phyloP scores from a whole-genome alignment of 192 early-diverging fungal genomes.

The Gonapodya prolifera region DNA sequence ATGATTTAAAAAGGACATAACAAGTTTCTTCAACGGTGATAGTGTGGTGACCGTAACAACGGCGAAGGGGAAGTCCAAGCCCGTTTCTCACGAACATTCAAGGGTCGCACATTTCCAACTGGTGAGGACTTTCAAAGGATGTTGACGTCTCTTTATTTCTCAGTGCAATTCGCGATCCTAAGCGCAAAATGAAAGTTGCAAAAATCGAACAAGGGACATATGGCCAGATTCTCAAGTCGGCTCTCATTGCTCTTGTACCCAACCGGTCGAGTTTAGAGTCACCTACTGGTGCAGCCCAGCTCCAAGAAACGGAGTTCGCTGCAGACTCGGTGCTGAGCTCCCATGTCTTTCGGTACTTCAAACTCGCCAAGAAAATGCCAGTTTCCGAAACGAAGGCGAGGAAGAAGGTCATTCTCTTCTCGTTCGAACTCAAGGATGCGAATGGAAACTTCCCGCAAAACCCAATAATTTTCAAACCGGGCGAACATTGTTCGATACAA shows the following conservation, averaged over 20 bases:
- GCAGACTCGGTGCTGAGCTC: background rate
- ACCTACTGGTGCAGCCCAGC: background rate
- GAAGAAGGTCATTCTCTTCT: background rate
- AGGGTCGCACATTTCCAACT: background rate
- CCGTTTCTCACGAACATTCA: background rate
- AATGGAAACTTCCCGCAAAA: background rate
- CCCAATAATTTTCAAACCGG: background rate
- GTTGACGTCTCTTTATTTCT: background rate
- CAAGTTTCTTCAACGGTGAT: background rate
- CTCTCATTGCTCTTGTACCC: background rate
- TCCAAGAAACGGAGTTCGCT: background rate
- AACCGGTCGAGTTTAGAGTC: background rate
- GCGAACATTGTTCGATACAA: background rate
- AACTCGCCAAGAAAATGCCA: background rate
- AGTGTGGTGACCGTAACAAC: background rate
- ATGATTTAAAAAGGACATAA: background rate
- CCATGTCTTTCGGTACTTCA: background rate
- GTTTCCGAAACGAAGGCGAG: background rate
- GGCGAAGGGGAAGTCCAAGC: background rate
- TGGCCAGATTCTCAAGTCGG: background rate
- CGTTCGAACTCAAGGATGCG: background rate
- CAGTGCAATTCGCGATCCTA: background rate
- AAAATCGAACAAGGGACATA: background rate
- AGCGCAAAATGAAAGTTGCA: background rate
- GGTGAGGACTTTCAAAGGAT: background rate